phyloP scores from a whole-genome alignment of 1,284 basidiomycete genomes.

The Gomphus bonarii region DNA sequence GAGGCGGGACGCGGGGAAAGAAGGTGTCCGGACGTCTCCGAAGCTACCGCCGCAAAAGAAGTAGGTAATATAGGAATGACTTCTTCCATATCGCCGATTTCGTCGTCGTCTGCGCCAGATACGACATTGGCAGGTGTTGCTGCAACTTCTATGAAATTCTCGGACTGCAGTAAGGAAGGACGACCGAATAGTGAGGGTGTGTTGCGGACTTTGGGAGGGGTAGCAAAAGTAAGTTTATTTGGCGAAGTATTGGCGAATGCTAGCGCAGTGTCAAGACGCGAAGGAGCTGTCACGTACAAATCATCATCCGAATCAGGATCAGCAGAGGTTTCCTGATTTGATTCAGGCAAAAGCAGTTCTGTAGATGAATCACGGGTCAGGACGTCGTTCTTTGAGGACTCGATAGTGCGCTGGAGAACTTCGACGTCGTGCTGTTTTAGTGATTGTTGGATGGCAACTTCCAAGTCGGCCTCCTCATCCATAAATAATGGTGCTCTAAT shows the following conservation, averaged over 20 bases:
- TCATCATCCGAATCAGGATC: constrained; percentile 23
- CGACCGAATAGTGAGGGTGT: constrained; percentile 10
- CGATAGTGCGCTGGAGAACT: constrained; percentile 6
- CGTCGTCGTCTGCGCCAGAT: background rate
- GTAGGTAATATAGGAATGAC: constrained; percentile 14
- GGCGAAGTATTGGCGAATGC: constrained; percentile 47
- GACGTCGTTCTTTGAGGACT: background rate
- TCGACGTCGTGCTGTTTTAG: constrained; percentile 28
- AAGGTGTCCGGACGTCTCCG: background rate
- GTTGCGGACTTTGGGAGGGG: background rate
- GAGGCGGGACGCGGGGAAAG: background rate
- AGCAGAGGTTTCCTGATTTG: background rate
- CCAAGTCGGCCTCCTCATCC: constrained; percentile 41
- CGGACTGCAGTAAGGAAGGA: constrained; percentile 9
- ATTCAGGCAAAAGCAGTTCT: background rate
- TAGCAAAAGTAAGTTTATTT: constrained; percentile 13
- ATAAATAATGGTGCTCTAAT: constrained; percentile 11
- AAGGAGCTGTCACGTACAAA: constrained; percentile 37
- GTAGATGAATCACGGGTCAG: background rate
- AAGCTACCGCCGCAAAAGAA: background rate
- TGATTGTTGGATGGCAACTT: constrained; percentile 52
- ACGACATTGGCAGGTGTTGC: background rate
- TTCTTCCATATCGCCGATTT: constrained; percentile 23
- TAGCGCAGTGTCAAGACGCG: constrained; percentile 50
- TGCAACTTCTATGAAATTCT: background rate